These are phyloP conservation scores for Pyrenochaeta sp. DNA, from an alignment of 2,329 filamentous ascomycete genomes.

Conservation along the genomic window DNA sequence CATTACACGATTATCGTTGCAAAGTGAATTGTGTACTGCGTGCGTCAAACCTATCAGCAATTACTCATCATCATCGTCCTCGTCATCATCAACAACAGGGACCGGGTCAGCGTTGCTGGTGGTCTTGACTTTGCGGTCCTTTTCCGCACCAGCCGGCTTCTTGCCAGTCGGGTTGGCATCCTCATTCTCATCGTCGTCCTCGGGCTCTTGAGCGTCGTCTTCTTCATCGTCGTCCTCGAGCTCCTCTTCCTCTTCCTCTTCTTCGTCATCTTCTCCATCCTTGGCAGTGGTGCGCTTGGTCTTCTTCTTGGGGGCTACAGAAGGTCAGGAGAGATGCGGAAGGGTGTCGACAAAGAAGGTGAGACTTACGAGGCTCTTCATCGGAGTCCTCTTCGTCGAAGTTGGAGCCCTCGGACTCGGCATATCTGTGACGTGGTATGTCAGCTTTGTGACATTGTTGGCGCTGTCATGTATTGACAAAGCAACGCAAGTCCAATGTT, in stretches of 20 bases:
- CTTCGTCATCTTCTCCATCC: slow-evolving; percentile 40
- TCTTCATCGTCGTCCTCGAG: slow-evolving; percentile 44
- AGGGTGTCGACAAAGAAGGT: not conserved
- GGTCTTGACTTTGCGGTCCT: slow-evolving; percentile 44
- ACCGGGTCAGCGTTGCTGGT: slow-evolving; percentile 39
- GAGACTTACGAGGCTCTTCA: slow-evolving; percentile 46
- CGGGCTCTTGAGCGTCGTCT: slow-evolving; percentile 33
- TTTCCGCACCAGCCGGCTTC: slow-evolving; percentile 46
- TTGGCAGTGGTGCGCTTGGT: slow-evolving; percentile 42
- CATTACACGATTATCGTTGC: not conserved
- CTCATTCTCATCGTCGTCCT: slow-evolving; percentile 38
- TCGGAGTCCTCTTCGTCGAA: slow-evolving; percentile 49
- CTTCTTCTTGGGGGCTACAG: slow-evolving; percentile 47
- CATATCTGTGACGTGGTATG: slow-evolving; percentile 38
- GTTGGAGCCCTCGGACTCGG: slow-evolving; percentile 48
- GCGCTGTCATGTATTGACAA: not conserved
- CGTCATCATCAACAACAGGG: slow-evolving; percentile 42
- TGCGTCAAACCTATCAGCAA: not conserved
- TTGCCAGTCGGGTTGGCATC: slow-evolving; percentile 51
- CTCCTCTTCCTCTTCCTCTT: slow-evolving; percentile 43
- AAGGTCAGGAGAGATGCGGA: slow-evolving; percentile 2
- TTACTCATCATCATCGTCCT: slow-evolving; percentile 42
- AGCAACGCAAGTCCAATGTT: not conserved
- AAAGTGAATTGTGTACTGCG: not conserved
- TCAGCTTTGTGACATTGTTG: slow-evolving; percentile 26